Evolutionary conservation across 1,139 yeast species (phyloP), one percentile per base, ranked within the genome.

Genomic region (Dujonia santamariae): DNA sequence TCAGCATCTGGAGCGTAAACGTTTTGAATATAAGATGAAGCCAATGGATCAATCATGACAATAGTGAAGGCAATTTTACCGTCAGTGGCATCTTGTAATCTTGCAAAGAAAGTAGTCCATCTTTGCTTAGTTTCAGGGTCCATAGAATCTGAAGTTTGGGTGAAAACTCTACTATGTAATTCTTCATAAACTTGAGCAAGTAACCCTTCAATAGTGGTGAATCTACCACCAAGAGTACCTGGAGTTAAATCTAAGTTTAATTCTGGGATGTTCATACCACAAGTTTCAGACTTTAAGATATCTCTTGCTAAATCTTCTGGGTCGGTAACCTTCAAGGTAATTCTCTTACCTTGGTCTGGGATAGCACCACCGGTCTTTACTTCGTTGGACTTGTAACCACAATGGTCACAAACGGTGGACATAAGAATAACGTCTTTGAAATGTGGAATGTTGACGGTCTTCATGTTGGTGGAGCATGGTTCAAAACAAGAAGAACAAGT

Each of bases 331-430:
- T 72, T 72, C 37, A 94, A 70, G 1, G 82, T 72, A 41, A 88
- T 78, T 44, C 72, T 80, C 46, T 81, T 80, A 42, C 97, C 99
- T 59, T 80, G 73, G 4, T 69, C 82, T 23, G 98, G 97, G 37
- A 94, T 84, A 14, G 85, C 95, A 46, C 99, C 99, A 39, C 99
- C 99, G 4, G 98, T 94, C 66, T 90, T 92, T 46, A 94, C 98
- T 61, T 94, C 99, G 54, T 94, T 94, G 16, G 96, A 86, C 63
- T 86, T 92, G 66, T 85, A 94, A 23, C 98, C 98, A 67, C 99
- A 94, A 47, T 78, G 67, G 28, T 83, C 90, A 63, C 99, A 94
- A 1, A 78, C 82, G 0, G 98, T 92, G 35, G 95, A 85, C 98
- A 94, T 94, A 50, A 94, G 78, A 42, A 94, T 84, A 30, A 94